Evolutionary conservation across 768 basidiomycete genomes (phyloP), one percentile per base, ranked within the genome.

Genomic region (Tulasnella sp.): DNA sequence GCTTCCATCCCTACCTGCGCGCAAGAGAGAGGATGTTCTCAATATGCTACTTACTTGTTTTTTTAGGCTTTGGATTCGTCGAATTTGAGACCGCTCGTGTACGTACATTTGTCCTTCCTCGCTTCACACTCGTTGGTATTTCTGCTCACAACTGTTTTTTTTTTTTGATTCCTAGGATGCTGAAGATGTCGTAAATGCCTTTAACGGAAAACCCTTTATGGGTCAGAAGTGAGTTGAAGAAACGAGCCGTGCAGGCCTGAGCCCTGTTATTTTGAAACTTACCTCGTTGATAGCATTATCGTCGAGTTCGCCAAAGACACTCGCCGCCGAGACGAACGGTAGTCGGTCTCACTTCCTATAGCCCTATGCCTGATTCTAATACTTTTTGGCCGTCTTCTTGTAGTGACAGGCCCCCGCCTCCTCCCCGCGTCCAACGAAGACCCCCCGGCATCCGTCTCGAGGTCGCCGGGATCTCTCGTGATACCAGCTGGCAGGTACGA

Each of bases 401-500:
- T 34, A 31, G 43, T 56, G 41, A 29, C n/a, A 29, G 42, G 42
- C 61, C 61, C 41, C 79, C 79, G 45, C 74, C 81, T 42, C 82
- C 88, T 44, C 75, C 85, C 41, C 81, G 86, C 76, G 88, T 59
- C 12, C 53, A 46, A 24, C 56, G 64, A 21, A 55, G 63, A 31
- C 87, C 88, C 59, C 82, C 85, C 60, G 89, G 89, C 8, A 80
- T 85, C 61, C 84, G 92, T 65, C 76, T 97, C 59, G 77, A 86
- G 62, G 90, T 99, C 60, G 80, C 85, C 41, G 91, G 91, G 57
- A 80, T 98, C 64, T 89, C 92, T 65, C 84, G 87, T 69, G 89
- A 93, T 69, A 94, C 92, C 48, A 96, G 92, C 72, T 98, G 93
- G 93, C 93, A 98, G 92, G 93, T 98, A 83, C 75, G 87, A 73